A percentile compares a stretch with the other conserved stretches of the same genome.
Evolutionary conservation across 768 basidiomycete genomes (phyloP).

Genomic region (Pleurotus giganteus): DNA sequence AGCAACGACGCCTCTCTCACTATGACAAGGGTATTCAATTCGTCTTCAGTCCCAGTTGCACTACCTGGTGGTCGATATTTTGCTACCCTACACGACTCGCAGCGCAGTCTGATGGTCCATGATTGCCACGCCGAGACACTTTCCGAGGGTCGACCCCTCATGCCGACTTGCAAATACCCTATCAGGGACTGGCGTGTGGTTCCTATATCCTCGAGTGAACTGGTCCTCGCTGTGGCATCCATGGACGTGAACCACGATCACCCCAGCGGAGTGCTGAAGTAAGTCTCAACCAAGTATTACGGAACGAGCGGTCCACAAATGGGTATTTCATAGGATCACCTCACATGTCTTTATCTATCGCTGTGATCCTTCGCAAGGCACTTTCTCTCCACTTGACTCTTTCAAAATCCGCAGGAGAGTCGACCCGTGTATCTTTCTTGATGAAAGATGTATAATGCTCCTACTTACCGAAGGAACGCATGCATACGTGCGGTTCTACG

Average conservation of each 20-base stretch:
- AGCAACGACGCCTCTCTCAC: not conserved
- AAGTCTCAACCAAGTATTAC: not conserved
- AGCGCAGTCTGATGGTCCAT: not conserved
- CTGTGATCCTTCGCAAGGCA: not conserved
- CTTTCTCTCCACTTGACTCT: not conserved
- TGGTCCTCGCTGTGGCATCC: not conserved
- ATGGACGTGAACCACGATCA: not conserved
- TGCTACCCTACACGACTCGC: not conserved
- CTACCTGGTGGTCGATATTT: not conserved
- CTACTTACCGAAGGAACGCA: not conserved
- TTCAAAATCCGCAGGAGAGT: not conserved
- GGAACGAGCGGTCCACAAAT: not conserved
- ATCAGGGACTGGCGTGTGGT: not conserved
- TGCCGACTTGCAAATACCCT: not conserved
- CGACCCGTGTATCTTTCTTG: not conserved
- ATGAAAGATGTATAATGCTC: not conserved
- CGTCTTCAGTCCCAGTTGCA: not conserved
- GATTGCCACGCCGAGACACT: not conserved
- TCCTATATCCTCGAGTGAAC: not conserved
- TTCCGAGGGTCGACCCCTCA: not conserved
- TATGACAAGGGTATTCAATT: not conserved
- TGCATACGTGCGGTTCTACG: not conserved
- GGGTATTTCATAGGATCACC: not conserved
- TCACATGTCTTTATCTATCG: not conserved
- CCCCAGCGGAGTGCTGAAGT: not conserved